These are phyloP conservation scores for Prunus padus DNA, from an alignment of 306 rosid species.

Conservation along the genomic window DNA sequence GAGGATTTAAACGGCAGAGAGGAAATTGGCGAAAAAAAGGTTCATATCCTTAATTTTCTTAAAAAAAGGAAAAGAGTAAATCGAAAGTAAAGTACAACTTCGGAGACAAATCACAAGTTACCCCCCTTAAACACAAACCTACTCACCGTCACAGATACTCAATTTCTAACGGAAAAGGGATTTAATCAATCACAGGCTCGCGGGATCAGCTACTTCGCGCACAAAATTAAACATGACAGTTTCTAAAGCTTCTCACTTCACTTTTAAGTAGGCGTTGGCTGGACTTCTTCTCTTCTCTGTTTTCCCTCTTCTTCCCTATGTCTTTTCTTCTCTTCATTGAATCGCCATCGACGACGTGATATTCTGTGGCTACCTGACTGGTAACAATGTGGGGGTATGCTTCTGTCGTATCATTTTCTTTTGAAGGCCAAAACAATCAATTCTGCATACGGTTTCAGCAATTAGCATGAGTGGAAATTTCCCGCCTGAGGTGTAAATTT, in stretches of 20 bases:
- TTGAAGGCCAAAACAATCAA: neutral
- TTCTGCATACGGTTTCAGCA: neutral
- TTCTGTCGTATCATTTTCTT: neutral
- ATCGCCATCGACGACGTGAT: neutral
- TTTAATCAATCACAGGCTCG: no score
- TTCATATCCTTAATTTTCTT: no score
- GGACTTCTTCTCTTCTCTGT: neutral
- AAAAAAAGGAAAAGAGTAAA: no score
- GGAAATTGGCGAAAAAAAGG: no score
- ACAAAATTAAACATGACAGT: neutral
- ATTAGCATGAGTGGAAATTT: neutral
- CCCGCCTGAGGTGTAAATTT: neutral
- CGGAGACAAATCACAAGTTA: no score
- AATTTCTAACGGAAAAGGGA: no score
- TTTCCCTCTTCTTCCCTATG: neutral
- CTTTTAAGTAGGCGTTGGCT: neutral
- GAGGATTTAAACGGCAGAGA: no score
- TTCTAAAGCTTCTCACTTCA: neutral
- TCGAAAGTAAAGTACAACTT: no score
- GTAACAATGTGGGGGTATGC: neutral
- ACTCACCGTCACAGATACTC: no score
- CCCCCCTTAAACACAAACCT: no score
- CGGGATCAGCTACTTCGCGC: neutral
- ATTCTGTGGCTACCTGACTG: neutral
- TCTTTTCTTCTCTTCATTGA: neutral